Evolutionary conservation across 192 early-diverging fungal genomes (phyloP).

Genomic region (Coemansia sp.): DNA sequence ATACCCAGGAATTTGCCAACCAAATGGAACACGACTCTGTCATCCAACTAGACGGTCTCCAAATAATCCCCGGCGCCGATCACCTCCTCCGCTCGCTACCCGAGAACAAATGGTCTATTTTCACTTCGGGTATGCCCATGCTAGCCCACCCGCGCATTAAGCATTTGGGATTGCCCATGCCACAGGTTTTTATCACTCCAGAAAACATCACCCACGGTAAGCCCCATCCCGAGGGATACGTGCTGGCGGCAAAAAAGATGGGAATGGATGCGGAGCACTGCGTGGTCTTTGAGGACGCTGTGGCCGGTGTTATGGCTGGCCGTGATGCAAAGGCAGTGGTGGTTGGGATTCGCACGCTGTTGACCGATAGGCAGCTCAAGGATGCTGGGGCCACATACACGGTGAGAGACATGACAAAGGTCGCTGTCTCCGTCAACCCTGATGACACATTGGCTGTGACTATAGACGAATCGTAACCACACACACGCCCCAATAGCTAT

Average conservation of each 20-base stretch:
- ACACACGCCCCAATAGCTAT: neutral
- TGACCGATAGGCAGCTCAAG: constrained; percentile 16
- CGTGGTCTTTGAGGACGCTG: constrained; percentile 44
- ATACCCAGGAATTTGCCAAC: constrained; percentile 23
- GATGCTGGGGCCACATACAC: constrained; percentile 27
- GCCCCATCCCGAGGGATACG: constrained; percentile 33
- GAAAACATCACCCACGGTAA: constrained; percentile 24
- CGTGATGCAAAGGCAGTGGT: constrained; percentile 13
- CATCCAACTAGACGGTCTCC: constrained; percentile 6
- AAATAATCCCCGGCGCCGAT: constrained; percentile 17
- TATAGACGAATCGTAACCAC: constrained; percentile 19
- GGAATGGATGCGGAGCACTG: constrained; percentile 8
- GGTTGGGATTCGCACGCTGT: constrained; percentile 19
- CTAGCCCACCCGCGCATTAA: constrained; percentile 29
- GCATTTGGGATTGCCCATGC: constrained; percentile 14
- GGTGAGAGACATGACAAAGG: constrained; percentile 33
- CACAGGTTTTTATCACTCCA: constrained; percentile 27
- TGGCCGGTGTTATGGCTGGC: constrained; percentile 18
- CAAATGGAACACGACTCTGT: constrained; percentile 18
- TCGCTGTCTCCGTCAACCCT: neutral
- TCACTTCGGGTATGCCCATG: constrained; percentile 32
- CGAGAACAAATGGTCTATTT: constrained; percentile 18
- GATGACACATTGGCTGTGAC: constrained; percentile 8
- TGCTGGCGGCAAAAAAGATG: constrained; percentile 17
- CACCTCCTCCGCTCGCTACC: constrained; percentile 8